Evolutionary conservation across 78 protist species (phyloP).

Genomic region (Chrysochromulina tobinii): DNA sequence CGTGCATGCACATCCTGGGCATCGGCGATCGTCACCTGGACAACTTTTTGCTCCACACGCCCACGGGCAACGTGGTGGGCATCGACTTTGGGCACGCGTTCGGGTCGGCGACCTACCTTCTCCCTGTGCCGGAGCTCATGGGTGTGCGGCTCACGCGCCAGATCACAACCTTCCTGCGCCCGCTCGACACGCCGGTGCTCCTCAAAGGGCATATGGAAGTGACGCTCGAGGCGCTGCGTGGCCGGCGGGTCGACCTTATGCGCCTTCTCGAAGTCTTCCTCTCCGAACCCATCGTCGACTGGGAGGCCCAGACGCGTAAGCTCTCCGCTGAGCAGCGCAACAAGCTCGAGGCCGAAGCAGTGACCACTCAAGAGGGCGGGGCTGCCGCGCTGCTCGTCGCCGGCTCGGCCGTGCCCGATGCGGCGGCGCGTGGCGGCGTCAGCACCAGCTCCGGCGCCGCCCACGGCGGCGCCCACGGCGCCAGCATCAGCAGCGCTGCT

Average conservation of each 20-base stretch:
- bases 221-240: slow-evolving; percentile 4
- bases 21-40: slow-evolving; percentile 94
- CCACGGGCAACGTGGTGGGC: slow-evolving; percentile 75
- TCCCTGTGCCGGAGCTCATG: slow-evolving; percentile 91
- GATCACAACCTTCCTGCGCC: slow-evolving; percentile 48
- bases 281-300: slow-evolving; percentile 82
- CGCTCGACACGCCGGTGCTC: slow-evolving; percentile 68
- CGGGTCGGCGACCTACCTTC: slow-evolving; percentile 84
- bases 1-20: slow-evolving; percentile 77
- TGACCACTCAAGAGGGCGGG: too few relatives aligned
- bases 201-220: background rate
- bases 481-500: too few relatives aligned
- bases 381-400: too few relatives aligned
- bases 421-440: too few relatives aligned
- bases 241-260: slow-evolving; percentile 34
- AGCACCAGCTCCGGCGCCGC: too few relatives aligned
- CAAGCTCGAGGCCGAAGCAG: background rate
- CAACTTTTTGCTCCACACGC: slow-evolving; percentile 2
- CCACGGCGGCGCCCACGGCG: too few relatives aligned
- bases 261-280: slow-evolving; percentile 77
- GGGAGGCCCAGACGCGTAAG: slow-evolving; percentile 55
- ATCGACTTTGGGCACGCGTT: slow-evolving; percentile 98
- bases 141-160: slow-evolving; percentile 88
- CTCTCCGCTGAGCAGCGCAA: background rate
- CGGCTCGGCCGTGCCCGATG: too few relatives aligned